Evolutionary conservation across 768 basidiomycete genomes (phyloP), one percentile per base, ranked within the genome.

Genomic region (Kwoniella europaea): DNA sequence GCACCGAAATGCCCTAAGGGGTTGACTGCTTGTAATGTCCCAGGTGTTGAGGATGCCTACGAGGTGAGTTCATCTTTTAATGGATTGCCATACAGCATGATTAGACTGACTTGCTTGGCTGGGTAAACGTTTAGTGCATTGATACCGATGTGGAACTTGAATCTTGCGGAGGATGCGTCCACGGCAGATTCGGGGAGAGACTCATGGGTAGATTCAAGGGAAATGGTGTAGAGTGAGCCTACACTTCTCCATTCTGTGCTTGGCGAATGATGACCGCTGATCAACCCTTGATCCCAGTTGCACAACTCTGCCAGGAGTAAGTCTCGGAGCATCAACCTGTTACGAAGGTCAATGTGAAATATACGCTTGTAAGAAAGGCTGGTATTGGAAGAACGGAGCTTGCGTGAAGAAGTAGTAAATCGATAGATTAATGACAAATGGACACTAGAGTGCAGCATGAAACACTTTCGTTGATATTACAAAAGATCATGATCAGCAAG

Each of bases 91-190:
- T 35, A 35, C 35, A 35, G 7, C 35, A 35, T 35, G 35, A 35
- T 35, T 6, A 35, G 35, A 35, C 35, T 35, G 35, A 35, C 59
- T 41, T 41, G 18, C 22, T 35, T 41, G 12, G 12, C 35, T 20
- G 18, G 18, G 12, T 13, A 1, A 18, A 10, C n/a, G 6, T 20
- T 35, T 24, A 76, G 64, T 76, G 75, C 61, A 68, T 76, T 63
- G 68, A 76, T 57, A 56, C 56, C 2, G 12, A 69, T 18, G 46
- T 22, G 27, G 75, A 76, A 44, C 63, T 76, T 27, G 73, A 74
- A 56, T 69, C 69, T 62, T 76, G 75, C 46, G 75, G 75, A 27
- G 75, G 75, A n/a, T 76, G 75, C 35, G 53, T 44, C n/a, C 10
- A 62, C 24, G 61, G 43, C 10, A 62, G 2, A 2, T 62, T 62